Percentiles rank a stretch among this genome's conserved stretches.
Evolutionary conservation across 805 yeast genomes (phyloP).

Genomic region (Starmerella stigmatis): DNA sequence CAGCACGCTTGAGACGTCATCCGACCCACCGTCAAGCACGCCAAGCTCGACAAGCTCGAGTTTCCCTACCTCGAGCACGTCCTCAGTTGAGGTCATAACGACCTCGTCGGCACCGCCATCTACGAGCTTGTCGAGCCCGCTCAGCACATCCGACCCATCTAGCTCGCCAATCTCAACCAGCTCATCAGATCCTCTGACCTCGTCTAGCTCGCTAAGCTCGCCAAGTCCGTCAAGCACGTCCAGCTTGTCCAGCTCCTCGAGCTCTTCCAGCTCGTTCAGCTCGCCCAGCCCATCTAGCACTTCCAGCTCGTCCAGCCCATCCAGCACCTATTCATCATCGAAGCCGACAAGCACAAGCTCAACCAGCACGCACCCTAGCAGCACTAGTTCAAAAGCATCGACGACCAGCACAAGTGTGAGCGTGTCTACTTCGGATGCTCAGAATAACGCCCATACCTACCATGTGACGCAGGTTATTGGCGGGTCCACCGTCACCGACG

Average conservation of each 20-base stretch:
- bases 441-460: not conserved
- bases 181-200: not conserved
- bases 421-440: too few species aligned
- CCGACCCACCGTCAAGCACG: not conserved
- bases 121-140: too few species aligned
- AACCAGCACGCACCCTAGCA: not conserved
- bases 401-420: too few species aligned
- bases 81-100: not conserved
- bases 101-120: not conserved
- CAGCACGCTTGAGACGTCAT: not conserved
- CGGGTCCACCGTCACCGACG: slow-evolving; percentile 12
- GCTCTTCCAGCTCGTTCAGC: not conserved
- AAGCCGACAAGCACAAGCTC: not conserved
- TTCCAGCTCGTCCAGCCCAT: not conserved
- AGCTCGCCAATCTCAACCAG: not conserved
- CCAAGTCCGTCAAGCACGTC: not conserved
- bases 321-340: not conserved
- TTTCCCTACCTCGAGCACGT: not conserved
- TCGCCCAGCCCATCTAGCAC: not conserved
- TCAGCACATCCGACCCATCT: not conserved
- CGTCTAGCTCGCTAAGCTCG: not conserved
- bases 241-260: not conserved
- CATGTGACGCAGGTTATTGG: slow-evolving; percentile 6
- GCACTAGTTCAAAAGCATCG: too few species aligned
- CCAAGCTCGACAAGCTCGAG: not conserved